Evolutionary conservation across 495 filamentous ascomycete species (phyloP), one percentile per base, ranked within the genome.

Genomic region (Chaetomium tenue): DNA sequence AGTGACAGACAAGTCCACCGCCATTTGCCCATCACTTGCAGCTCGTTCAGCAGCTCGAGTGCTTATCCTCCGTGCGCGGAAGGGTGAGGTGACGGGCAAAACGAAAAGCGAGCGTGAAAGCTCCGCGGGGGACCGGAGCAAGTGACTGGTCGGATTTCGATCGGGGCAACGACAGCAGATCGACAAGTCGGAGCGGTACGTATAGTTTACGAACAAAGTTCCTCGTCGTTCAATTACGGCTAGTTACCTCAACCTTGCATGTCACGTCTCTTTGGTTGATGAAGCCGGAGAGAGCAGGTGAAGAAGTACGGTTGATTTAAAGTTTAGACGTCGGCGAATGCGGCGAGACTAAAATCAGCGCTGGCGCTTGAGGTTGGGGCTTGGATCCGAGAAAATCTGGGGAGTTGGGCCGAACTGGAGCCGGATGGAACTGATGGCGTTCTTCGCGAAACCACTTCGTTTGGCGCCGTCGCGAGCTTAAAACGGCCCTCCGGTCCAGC

Each of bases 341-440:
- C 60, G 68, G 60, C 61, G 61, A 63, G 63, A 59, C 70, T 67
- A 71, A 64, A 68, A 63, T 65, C 48, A 33, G 59, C 66, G 63
- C 61, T 68, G 63, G 70, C 66, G 70, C 58, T 64, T 61, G 61
- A 64, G n/a, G 53, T 67, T 55, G 66, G 57, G 57, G 46, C 63
- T 66, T 59, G 63, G 52, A 61, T 63, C 63, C 57, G 58, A 61
- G 50, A 66, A 37, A 37, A 65, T 68, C 66, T 63, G 63, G 68
- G 68, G 64, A 48, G 56, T 53, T 65, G 28, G 60, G 54, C 47
- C 58, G 39, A 67, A 58, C 58, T 64, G 58, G 56, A 58, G 61
- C 42, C 60, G 59, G 63, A 60, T 56, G 53, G 60, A 55, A 50
- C 44, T 58, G 55, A 55, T 57, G 64, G 59, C 61, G 63, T 61